phyloP scores from a whole-genome alignment of 2,329 filamentous ascomycete genomes.

The Magnaporthiopsis poae region DNA sequence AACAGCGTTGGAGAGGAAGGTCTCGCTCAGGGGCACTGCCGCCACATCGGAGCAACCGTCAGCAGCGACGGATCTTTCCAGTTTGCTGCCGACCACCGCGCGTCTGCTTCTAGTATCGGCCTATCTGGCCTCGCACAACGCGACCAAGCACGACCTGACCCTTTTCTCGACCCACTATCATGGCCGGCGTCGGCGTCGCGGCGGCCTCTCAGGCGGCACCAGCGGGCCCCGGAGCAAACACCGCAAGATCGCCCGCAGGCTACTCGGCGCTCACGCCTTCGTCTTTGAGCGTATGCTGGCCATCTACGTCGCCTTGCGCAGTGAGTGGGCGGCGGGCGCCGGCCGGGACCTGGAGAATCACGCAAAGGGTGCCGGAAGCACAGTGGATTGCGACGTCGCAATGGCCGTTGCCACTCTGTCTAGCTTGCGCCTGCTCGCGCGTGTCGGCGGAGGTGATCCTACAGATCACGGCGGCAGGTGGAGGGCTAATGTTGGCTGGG shows the following conservation, averaged over 20 bases:
- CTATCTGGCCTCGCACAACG: slow-evolving; percentile 75
- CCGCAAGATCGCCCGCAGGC: slow-evolving; percentile 64
- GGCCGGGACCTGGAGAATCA: slow-evolving; percentile 15
- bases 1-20: not conserved
- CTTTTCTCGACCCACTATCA: slow-evolving; percentile 66
- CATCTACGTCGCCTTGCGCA: slow-evolving; percentile 59
- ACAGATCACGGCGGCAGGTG: slow-evolving; percentile 64
- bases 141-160: slow-evolving; percentile 58
- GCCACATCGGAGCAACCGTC: slow-evolving; percentile 4
- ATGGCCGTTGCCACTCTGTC: slow-evolving; percentile 63
- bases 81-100: slow-evolving; percentile 59
- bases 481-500: slow-evolving; percentile 72
- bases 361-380: slow-evolving; percentile 14
- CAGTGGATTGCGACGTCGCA: slow-evolving; percentile 45
- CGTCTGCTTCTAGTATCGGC: slow-evolving; percentile 65
- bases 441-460: slow-evolving; percentile 51
- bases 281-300: slow-evolving; percentile 69
- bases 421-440: slow-evolving; percentile 58
- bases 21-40: slow-evolving; percentile 1
- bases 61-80: slow-evolving; percentile 35
- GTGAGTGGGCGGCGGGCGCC: slow-evolving; percentile 37
- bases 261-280: slow-evolving; percentile 69
- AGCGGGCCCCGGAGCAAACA: slow-evolving; percentile 37
- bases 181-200: slow-evolving; percentile 41
- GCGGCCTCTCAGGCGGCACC: slow-evolving; percentile 24